Evolutionary conservation across 192 early-diverging fungal genomes (phyloP).

Genomic region (Allomyces javanicus): DNA sequence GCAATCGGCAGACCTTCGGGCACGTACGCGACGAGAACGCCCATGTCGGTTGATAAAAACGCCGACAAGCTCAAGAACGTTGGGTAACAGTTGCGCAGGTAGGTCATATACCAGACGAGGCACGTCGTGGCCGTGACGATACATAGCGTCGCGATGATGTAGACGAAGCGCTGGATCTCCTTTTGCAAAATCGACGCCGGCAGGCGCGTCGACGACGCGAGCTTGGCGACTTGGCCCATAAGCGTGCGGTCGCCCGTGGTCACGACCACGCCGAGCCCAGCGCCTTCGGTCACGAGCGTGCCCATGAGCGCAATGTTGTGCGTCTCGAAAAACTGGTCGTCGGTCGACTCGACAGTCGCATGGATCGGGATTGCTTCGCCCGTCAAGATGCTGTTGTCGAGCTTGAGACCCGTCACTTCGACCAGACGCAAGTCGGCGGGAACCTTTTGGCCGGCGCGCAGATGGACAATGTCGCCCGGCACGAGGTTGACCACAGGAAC

Average conservation of each 20-base stretch:
- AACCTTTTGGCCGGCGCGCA: constrained; percentile 46
- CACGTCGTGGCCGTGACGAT: constrained; percentile 24
- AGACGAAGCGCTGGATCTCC: constrained; percentile 45
- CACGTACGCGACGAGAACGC: constrained; percentile 53
- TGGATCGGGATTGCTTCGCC: constrained; percentile 50
- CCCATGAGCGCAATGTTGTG: constrained; percentile 66
- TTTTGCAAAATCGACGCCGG: constrained; percentile 32
- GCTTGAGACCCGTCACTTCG: constrained; percentile 35
- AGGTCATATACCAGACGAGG: constrained; percentile 28
- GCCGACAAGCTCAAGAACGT: constrained; percentile 29
- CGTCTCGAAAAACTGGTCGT: constrained; percentile 54
- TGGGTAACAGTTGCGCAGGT: constrained; percentile 31
- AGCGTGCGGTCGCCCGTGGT: constrained; percentile 54
- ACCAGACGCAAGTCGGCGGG: constrained; percentile 61
- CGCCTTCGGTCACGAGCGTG: constrained; percentile 48
- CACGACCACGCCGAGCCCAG: constrained; percentile 50
- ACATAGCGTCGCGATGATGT: constrained; percentile 39
- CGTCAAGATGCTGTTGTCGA: constrained; percentile 63
- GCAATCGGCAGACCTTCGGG: constrained; percentile 63
- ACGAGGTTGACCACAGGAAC: constrained; percentile 41
- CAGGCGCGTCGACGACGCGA: constrained; percentile 20
- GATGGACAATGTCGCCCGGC: constrained; percentile 49
- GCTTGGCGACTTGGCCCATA: constrained; percentile 50
- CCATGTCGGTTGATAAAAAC: constrained; percentile 32
- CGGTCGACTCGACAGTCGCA: constrained; percentile 38